phyloP scores from a whole-genome alignment of 208 protist species.

The Crithidia bombi region DNA sequence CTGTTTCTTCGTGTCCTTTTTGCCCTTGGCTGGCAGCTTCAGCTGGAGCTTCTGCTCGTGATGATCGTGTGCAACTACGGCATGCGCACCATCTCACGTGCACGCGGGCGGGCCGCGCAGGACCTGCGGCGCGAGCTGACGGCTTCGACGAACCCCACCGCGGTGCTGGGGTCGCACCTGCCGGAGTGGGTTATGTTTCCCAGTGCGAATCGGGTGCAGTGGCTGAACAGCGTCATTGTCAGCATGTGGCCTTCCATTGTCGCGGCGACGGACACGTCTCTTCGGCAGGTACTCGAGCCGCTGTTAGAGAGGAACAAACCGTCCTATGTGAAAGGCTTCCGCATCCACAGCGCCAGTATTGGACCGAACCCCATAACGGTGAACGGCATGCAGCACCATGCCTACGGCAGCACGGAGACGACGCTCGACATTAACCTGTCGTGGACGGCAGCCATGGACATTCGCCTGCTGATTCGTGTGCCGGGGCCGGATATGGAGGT shows the following conservation, averaged over 20 bases:
- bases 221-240: constrained; percentile 62
- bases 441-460: constrained; percentile 74
- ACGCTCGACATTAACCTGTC: constrained; percentile 68
- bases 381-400: constrained; percentile 70
- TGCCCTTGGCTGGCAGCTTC: constrained; percentile 59
- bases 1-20: constrained; percentile 51
- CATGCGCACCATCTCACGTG: constrained; percentile 33
- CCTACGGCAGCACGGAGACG: constrained; percentile 50
- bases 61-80: constrained; percentile 49
- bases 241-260: constrained; percentile 68
- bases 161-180: constrained; percentile 56
- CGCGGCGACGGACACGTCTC: constrained; percentile 50
- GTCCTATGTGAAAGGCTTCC: constrained; percentile 55
- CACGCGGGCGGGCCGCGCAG: constrained; percentile 34
- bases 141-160: constrained; percentile 43
- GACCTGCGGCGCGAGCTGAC: constrained; percentile 50
- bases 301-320: constrained; percentile 61
- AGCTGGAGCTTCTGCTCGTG: constrained; percentile 65
- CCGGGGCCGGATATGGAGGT: constrained; percentile 74
- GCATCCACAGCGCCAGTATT: constrained; percentile 51
- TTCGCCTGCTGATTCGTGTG: constrained; percentile 57
- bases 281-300: constrained; percentile 43
- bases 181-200: constrained; percentile 78
- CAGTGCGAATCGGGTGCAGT: constrained; percentile 68
- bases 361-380: constrained; percentile 57